Base-by-base conservation (phyloP, 306 rosid genomes). In the Dryas octopetala region DNA sequence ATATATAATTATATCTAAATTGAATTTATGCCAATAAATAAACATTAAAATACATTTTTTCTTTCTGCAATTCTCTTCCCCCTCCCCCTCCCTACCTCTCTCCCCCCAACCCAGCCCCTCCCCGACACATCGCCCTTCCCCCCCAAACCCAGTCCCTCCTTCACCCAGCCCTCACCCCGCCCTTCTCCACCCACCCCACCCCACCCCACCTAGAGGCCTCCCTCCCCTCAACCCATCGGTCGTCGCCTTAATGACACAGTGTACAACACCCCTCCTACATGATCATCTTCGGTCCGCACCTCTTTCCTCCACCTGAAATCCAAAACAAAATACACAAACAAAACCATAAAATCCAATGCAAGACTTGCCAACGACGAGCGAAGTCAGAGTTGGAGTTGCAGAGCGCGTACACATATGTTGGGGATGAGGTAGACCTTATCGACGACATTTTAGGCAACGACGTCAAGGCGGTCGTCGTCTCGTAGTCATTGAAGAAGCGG, bases 251-350 rank as follows among this genome's bases (percentile, higher is more conserved):
- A 78, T 54, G 70, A 49, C 10, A 84, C 91, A 9, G 82, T 44
- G 62, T 89, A 93, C 69, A 88, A n/a, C 23, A 93, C 89, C 38
- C 93, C 88, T 61, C 78, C 96, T 7, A 45, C 65, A n/a, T 55
- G 70, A 74, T 89, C 85, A 23, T 55, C 85, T 19, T 74, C 87
- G 38, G 46, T 66, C 50, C 85, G 84, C 43, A 76, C 88, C 68
- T 89, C 93, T 63, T 75, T 70, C 98, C 89, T 88, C 97, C 97
- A 91, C 86, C 98, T 93, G 85, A 76, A 89, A 28, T 47, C 81
- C 81, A 54, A 46, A 12, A 9, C 55, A 74, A 74, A 45, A 26
- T 52, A 28, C 16, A 5, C 49, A n/a, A 66, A 32, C 14, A 62
- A 57, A 52, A 52, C 50, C 17, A 23, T 62, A n/a, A 80, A 58